These are phyloP conservation scores for Candida yuanshanica DNA, from an alignment of 805 yeast species.

Conservation along the genomic window DNA sequence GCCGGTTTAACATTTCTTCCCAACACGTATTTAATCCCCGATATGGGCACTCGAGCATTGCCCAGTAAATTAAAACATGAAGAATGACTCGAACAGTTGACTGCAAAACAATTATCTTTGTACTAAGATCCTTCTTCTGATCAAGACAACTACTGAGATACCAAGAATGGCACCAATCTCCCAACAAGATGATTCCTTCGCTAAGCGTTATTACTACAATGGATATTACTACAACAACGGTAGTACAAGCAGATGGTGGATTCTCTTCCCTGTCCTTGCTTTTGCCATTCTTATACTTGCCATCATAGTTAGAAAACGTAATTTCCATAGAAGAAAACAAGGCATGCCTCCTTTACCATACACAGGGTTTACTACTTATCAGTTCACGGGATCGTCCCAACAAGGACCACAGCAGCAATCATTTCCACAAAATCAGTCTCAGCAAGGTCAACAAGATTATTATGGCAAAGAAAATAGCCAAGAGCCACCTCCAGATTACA, in stretches of 20 bases:
- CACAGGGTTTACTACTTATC: slow-evolving; percentile 20
- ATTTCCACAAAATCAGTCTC: slow-evolving; percentile 9
- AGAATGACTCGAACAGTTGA: no score
- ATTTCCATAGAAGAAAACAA: slow-evolving; percentile 13
- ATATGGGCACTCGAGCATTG: no score
- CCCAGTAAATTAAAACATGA: no score
- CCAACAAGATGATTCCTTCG: background rate
- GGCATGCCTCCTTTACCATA: slow-evolving; percentile 16
- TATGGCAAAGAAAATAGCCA: background rate
- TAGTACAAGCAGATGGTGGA: slow-evolving; percentile 15
- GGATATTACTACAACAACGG: slow-evolving; percentile 1
- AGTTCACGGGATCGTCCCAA: background rate
- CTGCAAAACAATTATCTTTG: no score
- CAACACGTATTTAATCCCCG: no score
- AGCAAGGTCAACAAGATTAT: slow-evolving; percentile 8
- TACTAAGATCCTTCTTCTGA: no score
- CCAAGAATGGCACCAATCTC: slow-evolving; percentile 5
- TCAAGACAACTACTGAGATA: no score
- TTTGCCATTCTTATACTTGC: slow-evolving; percentile 5
- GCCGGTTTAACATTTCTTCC: no score
- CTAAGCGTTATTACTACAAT: slow-evolving; percentile 8
- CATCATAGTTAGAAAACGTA: slow-evolving; percentile 12
- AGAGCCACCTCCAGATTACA: background rate
- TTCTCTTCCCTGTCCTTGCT: slow-evolving; percentile 14
- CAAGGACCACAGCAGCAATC: slow-evolving; percentile 7